phyloP scores from a whole-genome alignment of 2,329 filamentous ascomycete genomes.

The Trichoderma asperellum region DNA sequence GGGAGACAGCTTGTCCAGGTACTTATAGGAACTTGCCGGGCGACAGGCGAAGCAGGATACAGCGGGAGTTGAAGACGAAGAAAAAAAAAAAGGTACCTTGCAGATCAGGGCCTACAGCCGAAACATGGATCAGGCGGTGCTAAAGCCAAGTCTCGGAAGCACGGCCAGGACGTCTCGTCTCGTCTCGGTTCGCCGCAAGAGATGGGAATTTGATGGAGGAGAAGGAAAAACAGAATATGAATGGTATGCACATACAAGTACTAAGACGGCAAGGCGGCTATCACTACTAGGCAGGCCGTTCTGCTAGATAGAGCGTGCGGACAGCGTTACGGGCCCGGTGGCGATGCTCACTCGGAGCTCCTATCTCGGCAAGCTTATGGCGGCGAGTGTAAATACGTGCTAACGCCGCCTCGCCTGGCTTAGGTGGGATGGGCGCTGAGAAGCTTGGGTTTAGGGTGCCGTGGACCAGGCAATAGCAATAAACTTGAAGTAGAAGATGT shows the following conservation, averaged over 20 bases:
- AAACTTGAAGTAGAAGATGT: not conserved
- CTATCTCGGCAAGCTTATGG: conserved; percentile 29
- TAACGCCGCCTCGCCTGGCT: conserved; percentile 22
- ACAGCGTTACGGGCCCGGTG: conserved; percentile 21
- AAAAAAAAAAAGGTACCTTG: conserved; percentile 32
- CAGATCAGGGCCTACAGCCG: conserved; percentile 31
- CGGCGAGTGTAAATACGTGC: conserved; percentile 24
- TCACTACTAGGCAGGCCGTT: not conserved
- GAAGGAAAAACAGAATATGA: not conserved
- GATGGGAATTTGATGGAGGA: not conserved
- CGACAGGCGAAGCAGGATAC: not conserved
- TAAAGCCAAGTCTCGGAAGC: conserved; percentile 14
- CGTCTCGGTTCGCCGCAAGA: not conserved
- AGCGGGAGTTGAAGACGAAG: conserved; percentile 30
- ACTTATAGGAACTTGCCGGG: not conserved
- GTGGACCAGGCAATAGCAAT: conserved; percentile 7
- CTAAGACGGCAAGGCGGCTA: not conserved
- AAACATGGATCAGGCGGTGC: conserved; percentile 26
- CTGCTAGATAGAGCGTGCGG: not conserved
- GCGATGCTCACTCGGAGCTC: conserved; percentile 26
- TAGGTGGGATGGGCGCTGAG: not conserved
- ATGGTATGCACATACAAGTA: conserved; percentile 9
- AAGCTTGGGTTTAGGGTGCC: not conserved
- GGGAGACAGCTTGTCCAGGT: not conserved
- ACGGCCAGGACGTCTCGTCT: conserved; percentile 27